Conservation (phyloP, 768 basidiomycete species). For the Amanita brunnescens region DNA sequence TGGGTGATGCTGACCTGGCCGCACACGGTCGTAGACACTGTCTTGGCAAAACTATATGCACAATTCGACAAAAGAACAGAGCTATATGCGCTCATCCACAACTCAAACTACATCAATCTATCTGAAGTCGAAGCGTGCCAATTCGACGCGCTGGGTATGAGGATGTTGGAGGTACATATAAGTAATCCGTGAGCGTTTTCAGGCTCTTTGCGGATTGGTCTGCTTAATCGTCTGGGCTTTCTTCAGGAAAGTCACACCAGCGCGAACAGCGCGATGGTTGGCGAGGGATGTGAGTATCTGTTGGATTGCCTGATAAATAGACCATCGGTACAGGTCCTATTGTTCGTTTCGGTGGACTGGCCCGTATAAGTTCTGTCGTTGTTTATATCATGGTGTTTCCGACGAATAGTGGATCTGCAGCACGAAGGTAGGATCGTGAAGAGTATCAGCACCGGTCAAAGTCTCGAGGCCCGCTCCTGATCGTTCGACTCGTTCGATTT, state of each 20-base stretch:
- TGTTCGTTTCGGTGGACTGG: slow-evolving; percentile 68
- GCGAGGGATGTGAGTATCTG: no score
- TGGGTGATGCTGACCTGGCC: not conserved
- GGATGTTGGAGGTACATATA: no score
- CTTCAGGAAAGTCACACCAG: slow-evolving; percentile 41
- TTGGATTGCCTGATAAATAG: no score
- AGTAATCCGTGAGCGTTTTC: slow-evolving; percentile 42
- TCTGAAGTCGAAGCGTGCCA: slow-evolving; percentile 57
- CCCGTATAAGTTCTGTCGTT: slow-evolving; percentile 61
- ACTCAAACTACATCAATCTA: slow-evolving; percentile 45
- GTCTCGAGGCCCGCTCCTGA: slow-evolving; percentile 59
- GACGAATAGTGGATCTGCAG: slow-evolving; percentile 59
- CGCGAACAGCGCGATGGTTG: slow-evolving; percentile 58
- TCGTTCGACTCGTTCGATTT: no score
- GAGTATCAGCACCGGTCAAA: slow-evolving; percentile 72
- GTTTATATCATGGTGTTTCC: slow-evolving; percentile 73
- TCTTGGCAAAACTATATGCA: slow-evolving; percentile 67
- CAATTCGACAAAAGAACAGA: slow-evolving; percentile 52
- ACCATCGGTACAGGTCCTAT: slow-evolving; percentile 62
- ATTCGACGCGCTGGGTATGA: slow-evolving; percentile 45
- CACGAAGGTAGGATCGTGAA: slow-evolving; percentile 75
- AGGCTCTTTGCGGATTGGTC: no score
- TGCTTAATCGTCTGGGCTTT: no score
- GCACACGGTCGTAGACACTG: slow-evolving; percentile 68
- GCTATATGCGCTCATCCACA: slow-evolving; percentile 47